Conservation (phyloP, 2,329 filamentous ascomycete genomes). For the Intubia oerlemansii region DNA sequence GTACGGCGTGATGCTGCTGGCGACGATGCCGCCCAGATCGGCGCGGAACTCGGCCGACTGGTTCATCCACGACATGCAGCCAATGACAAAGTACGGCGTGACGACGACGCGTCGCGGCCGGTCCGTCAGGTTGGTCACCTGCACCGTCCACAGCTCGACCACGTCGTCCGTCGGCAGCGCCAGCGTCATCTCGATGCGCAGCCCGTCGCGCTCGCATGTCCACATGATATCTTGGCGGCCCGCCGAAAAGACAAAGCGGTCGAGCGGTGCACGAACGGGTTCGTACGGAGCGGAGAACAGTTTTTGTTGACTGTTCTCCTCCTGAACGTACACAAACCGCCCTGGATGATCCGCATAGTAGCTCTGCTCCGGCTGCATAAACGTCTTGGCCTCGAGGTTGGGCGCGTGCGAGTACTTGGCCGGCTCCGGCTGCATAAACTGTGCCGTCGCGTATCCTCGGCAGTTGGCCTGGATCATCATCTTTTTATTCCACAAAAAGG, state of each 20-base stretch:
- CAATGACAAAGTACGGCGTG: conserved; percentile 34
- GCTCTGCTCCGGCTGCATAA: conserved; percentile 38
- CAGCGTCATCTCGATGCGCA: conserved; percentile 29
- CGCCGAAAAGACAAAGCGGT: conserved; percentile 28
- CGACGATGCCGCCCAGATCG: conserved; percentile 27
- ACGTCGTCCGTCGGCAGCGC: conserved; percentile 30
- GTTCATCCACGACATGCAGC: conserved; percentile 43
- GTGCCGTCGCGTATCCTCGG: conserved; percentile 33
- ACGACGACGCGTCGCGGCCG: conserved; percentile 25
- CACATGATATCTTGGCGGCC: too few species aligned
- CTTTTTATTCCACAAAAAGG: conserved; percentile 36
- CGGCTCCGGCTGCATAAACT: conserved; percentile 39
- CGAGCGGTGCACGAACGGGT: conserved; percentile 25
- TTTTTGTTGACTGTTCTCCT: conserved; percentile 24
- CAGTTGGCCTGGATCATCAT: conserved; percentile 41
- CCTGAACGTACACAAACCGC: conserved; percentile 36
- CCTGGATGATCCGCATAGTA: conserved; percentile 37
- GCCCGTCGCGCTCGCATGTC: conserved; percentile 26
- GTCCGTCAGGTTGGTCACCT: conserved; percentile 25
- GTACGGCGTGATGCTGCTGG: conserved; percentile 31
- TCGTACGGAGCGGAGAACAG: conserved; percentile 36
- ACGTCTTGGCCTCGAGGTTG: conserved; percentile 34
- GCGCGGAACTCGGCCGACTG: conserved; percentile 29
- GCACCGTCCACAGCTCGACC: conserved; percentile 32
- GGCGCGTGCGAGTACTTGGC: conserved; percentile 37